These are phyloP conservation scores for Tulasnella sp. DNA, from an alignment of 768 basidiomycete genomes.

Conservation along the genomic window DNA sequence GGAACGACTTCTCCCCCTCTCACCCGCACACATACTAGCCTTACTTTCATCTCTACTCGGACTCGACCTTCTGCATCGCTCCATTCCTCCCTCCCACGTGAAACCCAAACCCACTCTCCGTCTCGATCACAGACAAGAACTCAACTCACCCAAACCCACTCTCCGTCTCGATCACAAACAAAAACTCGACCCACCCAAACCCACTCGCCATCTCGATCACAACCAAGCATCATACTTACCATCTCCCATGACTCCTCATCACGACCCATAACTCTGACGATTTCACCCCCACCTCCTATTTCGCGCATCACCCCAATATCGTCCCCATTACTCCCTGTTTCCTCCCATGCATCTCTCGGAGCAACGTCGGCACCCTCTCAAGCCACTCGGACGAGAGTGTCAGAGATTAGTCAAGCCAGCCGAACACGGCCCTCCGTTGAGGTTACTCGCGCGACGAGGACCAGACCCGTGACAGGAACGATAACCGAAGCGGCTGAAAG, in stretches of 20 bases:
- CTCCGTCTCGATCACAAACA: background rate
- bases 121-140: background rate
- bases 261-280: background rate
- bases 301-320: background rate
- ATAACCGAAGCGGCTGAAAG: background rate
- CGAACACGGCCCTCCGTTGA: too few species aligned
- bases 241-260: background rate
- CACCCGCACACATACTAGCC: background rate
- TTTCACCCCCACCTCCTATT: background rate
- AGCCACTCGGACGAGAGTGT: background rate
- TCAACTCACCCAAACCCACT: background rate
- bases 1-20: background rate
- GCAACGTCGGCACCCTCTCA: background rate
- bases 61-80: background rate
- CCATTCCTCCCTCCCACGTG: background rate
- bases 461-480: background rate
- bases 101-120: background rate
- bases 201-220: background rate
- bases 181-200: background rate
- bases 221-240: too few species aligned
- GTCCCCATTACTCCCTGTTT: background rate
- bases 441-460: background rate
- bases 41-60: background rate
- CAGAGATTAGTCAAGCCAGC: background rate
- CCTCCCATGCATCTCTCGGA: background rate